phyloP scores from a whole-genome alignment of 345 rosid genomes.

The Firmiana major region DNA sequence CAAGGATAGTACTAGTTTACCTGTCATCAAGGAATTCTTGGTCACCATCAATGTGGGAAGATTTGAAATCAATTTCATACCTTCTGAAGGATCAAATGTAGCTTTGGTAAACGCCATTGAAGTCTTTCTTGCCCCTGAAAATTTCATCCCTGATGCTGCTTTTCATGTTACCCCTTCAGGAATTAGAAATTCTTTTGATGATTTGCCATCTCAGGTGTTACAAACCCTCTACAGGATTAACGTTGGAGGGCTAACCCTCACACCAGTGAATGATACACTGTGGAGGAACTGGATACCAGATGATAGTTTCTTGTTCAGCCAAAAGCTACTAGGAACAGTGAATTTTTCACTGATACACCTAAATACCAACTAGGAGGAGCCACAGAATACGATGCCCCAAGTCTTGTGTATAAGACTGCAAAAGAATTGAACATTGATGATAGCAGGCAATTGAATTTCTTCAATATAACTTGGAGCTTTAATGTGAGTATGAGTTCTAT shows the following conservation, averaged over 20 bases:
- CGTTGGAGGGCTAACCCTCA: slow-evolving; percentile 33
- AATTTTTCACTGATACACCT: background rate
- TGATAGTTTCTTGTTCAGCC: slow-evolving; percentile 20
- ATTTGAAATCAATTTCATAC: slow-evolving; percentile 36
- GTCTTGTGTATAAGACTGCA: slow-evolving; percentile 38
- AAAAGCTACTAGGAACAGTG: slow-evolving; percentile 1
- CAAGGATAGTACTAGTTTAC: slow-evolving; percentile 6
- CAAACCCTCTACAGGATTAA: slow-evolving; percentile 32
- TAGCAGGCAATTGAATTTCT: background rate
- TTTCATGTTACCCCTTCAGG: background rate
- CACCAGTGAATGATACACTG: slow-evolving; percentile 26
- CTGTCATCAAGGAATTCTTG: slow-evolving; percentile 42
- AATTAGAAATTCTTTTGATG: background rate
- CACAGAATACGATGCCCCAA: slow-evolving; percentile 34
- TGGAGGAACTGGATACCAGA: slow-evolving; percentile 46
- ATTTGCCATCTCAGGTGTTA: slow-evolving; percentile 21
- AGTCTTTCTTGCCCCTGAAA: slow-evolving; percentile 36
- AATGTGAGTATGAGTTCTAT: slow-evolving; percentile 33
- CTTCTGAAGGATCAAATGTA: slow-evolving; percentile 30
- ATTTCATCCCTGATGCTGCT: slow-evolving; percentile 18
- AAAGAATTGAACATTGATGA: slow-evolving; percentile 19
- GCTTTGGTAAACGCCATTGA: slow-evolving; percentile 64
- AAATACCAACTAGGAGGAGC: background rate
- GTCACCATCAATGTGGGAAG: slow-evolving; percentile 15
- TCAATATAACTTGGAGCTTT: slow-evolving; percentile 50